Base-by-base conservation (phyloP, 2,329 filamentous ascomycete genomes). In the Fonsecaea pedrosoi region DNA sequence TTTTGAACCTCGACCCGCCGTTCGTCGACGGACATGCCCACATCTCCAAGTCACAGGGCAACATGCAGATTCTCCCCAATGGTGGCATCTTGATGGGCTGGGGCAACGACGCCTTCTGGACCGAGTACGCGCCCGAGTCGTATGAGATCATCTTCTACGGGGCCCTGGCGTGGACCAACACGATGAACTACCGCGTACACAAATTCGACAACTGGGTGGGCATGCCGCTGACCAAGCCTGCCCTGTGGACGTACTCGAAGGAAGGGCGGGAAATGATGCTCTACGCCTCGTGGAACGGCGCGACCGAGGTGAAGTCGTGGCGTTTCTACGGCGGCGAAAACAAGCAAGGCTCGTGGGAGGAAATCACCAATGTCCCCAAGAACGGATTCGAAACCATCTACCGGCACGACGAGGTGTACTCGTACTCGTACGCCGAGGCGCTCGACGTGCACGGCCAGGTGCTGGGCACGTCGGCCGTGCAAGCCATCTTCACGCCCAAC, bases 251-350 rank as follows among this genome's bases (percentile, higher is more conserved):
- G 0, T 81, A 80, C 59, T 75, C 79, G 7, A 73, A 71, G 30
- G 70, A 74, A 1, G 71, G 71, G 7, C 35, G 34, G 5, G 45
- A 62, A 15, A 73, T 71, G 71, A 70, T 74, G 54, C 73, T 77
- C 62, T 73, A 78, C 40, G 76, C 77, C 15, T 77, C 76, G 61
- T 84, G 82, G 82, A 84, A 84, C 68, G 82, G 82, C 12, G 82
- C 81, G 0, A 84, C 82, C 1, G 82, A 83, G 57, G 77, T 83
- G n/a, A 67, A 67, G 21, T 75, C 72, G 4, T 84, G 77, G 77
- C 73, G 73, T 4, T 74, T 79, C 65, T 77, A 74, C 65, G 74
- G 62, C 21, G 40, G 50, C 5, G 59, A 65, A n/a, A 57, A 60
- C 18, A 70, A 68, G 40, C 75, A 76, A 0, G 75, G 62, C 2